Conservation (phyloP, 768 basidiomycete species). For the Asterophora parasitica region DNA sequence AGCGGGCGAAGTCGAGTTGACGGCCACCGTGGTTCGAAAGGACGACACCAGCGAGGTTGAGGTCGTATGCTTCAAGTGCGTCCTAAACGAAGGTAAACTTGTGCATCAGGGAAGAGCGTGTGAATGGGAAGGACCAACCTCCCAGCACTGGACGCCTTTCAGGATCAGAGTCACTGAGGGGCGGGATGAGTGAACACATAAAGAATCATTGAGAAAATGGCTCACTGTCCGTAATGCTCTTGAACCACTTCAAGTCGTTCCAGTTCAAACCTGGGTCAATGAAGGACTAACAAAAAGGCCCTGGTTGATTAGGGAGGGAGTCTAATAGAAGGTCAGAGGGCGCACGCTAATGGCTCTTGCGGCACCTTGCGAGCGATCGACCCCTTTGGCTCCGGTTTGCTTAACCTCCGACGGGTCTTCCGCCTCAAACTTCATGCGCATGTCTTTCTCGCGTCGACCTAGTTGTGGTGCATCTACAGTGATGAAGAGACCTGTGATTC, state of each 20-base stretch:
- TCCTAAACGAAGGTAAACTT: slow-evolving; percentile 42
- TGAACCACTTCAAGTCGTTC: slow-evolving; percentile 82
- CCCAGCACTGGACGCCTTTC: slow-evolving; percentile 89
- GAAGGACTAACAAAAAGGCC: slow-evolving; percentile 58
- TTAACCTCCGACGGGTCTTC: slow-evolving; percentile 58
- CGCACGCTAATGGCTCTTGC: slow-evolving; percentile 88
- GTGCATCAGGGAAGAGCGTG: not conserved
- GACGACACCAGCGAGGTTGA: slow-evolving; percentile 68
- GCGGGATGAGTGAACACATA: slow-evolving; percentile 30
- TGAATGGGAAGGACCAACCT: slow-evolving; percentile 33
- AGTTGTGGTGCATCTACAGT: slow-evolving; percentile 98
- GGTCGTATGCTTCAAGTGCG: slow-evolving; percentile 79
- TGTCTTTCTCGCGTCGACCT: slow-evolving; percentile 92
- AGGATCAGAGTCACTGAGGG: slow-evolving; percentile 78
- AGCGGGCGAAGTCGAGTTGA: slow-evolving; percentile 76
- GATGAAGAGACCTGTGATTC: slow-evolving; percentile 92
- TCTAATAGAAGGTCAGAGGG: not conserved
- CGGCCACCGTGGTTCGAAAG: slow-evolving; percentile 87
- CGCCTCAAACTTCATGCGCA: slow-evolving; percentile 94
- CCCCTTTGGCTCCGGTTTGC: slow-evolving; percentile 45
- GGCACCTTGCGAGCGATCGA: slow-evolving; percentile 86
- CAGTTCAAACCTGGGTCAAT: slow-evolving; percentile 90
- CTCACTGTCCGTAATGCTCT: slow-evolving; percentile 64
- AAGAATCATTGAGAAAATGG: not conserved
- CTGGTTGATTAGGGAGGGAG: not conserved